phyloP scores from a whole-genome alignment of 1,284 basidiomycete genomes.

The Lignosus rhinocerotis region DNA sequence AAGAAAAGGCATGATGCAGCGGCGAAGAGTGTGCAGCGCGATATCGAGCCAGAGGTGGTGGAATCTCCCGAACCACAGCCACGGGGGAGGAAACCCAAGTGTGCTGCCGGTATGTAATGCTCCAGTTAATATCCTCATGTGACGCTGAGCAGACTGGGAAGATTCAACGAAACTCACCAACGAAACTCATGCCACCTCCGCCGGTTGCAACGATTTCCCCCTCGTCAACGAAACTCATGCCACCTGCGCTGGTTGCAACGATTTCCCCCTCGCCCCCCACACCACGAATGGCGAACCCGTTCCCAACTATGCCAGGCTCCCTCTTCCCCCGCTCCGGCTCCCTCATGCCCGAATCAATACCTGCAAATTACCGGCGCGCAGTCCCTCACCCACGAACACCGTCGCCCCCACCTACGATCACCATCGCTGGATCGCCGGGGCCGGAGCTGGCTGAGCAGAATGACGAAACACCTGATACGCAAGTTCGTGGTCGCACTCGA shows the following conservation, averaged over 20 bases:
- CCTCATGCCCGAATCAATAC: constrained; percentile 45
- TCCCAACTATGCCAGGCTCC: constrained; percentile 75
- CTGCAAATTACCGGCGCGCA: constrained; percentile 5
- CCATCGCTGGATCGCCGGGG: background rate
- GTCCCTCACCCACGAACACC: constrained; percentile 16
- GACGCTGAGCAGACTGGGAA: background rate
- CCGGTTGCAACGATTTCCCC: constrained; percentile 35
- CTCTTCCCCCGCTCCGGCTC: constrained; percentile 72
- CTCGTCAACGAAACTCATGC: constrained; percentile 16
- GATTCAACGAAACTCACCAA: constrained; percentile 1
- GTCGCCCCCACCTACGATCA: constrained; percentile 8
- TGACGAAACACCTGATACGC: background rate
- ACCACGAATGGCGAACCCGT: constrained; percentile 31
- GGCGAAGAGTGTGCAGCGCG: background rate
- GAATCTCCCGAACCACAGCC: constrained; percentile 5
- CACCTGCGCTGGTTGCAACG: constrained; percentile 27
- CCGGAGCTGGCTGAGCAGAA: background rate
- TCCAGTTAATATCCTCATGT: background rate
- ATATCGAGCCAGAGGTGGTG: constrained; percentile 4
- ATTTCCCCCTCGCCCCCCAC: constrained; percentile 35
- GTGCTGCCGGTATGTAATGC: background rate
- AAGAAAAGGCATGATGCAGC: constrained; percentile 14
- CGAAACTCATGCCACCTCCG: constrained; percentile 21
- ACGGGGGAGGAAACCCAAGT: background rate
- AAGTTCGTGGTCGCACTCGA: constrained; percentile 4